Base-by-base conservation (phyloP, 2,329 filamentous ascomycete species). In the Trichoderma harzianum region DNA sequence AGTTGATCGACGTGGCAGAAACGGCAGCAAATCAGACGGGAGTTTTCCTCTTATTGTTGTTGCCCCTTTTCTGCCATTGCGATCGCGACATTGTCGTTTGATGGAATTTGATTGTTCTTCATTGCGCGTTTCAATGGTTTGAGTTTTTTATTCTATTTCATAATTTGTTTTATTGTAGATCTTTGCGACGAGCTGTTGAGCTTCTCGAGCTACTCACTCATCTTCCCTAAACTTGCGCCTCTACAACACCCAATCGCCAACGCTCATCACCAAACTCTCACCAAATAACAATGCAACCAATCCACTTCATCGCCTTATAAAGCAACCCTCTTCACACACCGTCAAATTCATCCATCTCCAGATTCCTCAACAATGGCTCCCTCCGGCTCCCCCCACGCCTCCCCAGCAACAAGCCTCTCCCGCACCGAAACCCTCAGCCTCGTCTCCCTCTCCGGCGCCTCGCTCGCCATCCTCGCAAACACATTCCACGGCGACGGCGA, bases 401-500 rank as follows among this genome's bases (percentile, higher is more conserved):
- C 80, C 47, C 76, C 79, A 24, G 71, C 74, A 16, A 79, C 78
- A 18, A 75, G 77, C 51, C 88, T 90, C 75, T 86, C 88, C 67
- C 80, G 80, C 73, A 79, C 79, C 67, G 89, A 91, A 80, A 83
- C 85, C n/a, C 78, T 88, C 74, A 81, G 81, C 68, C 86, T 91
- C 74, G 78, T 92, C 74, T 84, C 89, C 21, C 83, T 97, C 70
- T 88, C 90, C 58, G 86, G 89, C 75, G 90, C 89, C 70, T 94
- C 92, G 78, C 80, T 93, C 75, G 90, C 89, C 72, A 86, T 98
- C 75, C 87, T 98, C 74, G 85, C 88, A 74, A 95, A 95, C 80
- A 93, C 94, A 51, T 92, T 98, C 78, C 89, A 91, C 72, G 93
- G 90, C 75, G 92, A 97, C 82, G 95, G 94, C 75, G 94, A 96